Evolutionary conservation across 108 stramenopile genomes (phyloP), one percentile per base, ranked within the genome.

Genomic region (Epithemia pelagica): DNA sequence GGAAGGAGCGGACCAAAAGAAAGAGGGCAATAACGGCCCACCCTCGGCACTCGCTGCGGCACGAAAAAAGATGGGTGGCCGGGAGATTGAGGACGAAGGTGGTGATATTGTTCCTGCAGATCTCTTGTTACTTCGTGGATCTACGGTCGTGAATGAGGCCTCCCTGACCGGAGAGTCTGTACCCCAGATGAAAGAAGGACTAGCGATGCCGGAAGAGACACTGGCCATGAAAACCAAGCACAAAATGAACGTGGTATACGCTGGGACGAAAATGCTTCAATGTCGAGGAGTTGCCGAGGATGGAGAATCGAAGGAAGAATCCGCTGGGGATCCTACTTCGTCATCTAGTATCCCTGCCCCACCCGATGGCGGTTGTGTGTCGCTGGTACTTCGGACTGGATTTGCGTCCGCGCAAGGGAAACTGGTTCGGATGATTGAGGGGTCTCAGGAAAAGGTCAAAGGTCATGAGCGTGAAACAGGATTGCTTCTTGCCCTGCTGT

Each of bases 401-500:
- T 98, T 98, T 79, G 84, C 87, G n/a, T 96, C 95, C 0, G 94
- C 95, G 5, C 96, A 96, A 81, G 97, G 97, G 53, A 95, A 96
- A 76, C 83, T 98, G 5, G 95, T 98, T 23, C 90, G 95, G 30
- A 98, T 98, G 97, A 98, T 98, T 81, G 97, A 98, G 78, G 92
- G 89, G 27, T 94, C 95, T 26, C 95, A 98, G 72, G 95, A 98
- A 77, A 92, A 89, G 57, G 97, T 98, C 57, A 90, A 95, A 53
- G 92, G 93, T 0, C 95, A 98, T 71, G 90, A 92, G 55, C 76
- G 68, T 33, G 97, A 98, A 63, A 98, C 96, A 1, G 93, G 88
- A 8, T 69, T 95, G 32, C 79, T 96, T 30, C 75, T 98, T 23
- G 71, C 96, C n/a, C 59, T 98, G 37, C 78, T 98, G 22, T 95